A percentile compares a stretch with the other conserved stretches of the same genome.
phyloP scores from a whole-genome alignment of 495 filamentous ascomycete species.

The Neurospora sp. region DNA sequence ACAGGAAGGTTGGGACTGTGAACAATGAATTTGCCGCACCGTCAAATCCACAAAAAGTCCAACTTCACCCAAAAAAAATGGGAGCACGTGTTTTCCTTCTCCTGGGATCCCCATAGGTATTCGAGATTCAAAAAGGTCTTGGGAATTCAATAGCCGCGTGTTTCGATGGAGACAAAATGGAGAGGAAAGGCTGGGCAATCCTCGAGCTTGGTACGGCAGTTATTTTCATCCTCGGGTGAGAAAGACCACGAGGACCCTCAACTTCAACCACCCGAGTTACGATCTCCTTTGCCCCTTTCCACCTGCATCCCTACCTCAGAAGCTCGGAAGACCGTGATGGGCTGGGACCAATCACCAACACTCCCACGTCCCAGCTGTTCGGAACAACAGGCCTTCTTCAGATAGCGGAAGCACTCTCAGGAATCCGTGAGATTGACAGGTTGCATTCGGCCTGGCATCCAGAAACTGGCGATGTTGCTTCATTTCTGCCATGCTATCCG shows the following conservation, averaged over 20 bases:
- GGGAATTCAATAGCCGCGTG: background rate
- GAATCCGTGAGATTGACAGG: background rate
- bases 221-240: background rate
- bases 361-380: background rate
- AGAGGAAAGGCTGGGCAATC: background rate
- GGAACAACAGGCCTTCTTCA: background rate
- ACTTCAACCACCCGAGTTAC: background rate
- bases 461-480: too few relatives aligned
- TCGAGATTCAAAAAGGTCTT: background rate
- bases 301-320: background rate
- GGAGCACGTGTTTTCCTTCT: background rate
- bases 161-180: background rate
- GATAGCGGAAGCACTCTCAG: background rate
- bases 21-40: background rate
- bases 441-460: background rate
- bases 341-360: background rate
- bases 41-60: background rate
- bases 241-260: background rate
- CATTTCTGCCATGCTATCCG: background rate
- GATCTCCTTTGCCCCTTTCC: background rate
- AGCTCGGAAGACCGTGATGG: background rate
- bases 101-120: background rate
- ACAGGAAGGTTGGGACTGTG: background rate
- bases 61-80: background rate
- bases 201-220: too few relatives aligned